Conservation (phyloP, 2,329 filamentous ascomycete species). For the Fusarium lyarnte region DNA sequence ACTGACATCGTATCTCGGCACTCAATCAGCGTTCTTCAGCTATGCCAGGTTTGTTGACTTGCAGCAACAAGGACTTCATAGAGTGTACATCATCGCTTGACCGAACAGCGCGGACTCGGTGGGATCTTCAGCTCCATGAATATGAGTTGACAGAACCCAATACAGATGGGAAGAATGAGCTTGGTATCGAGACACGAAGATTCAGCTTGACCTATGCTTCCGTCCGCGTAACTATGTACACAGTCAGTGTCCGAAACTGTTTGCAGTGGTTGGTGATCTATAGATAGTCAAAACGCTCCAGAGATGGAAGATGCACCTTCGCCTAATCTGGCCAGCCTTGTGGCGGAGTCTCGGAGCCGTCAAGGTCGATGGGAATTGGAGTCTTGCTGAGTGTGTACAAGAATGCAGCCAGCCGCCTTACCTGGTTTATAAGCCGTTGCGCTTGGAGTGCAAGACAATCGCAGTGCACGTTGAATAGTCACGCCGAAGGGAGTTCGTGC, state of each 20-base stretch:
- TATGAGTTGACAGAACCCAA: rapidly evolving
- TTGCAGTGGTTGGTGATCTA: rapidly evolving
- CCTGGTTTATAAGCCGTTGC: neutral
- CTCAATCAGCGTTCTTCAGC: neutral
- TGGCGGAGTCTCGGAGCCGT: neutral
- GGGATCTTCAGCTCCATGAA: neutral
- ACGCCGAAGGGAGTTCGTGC: rapidly evolving
- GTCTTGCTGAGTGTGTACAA: neutral
- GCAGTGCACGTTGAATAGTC: neutral
- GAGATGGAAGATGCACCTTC: neutral
- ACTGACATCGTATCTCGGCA: rapidly evolving
- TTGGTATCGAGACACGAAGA: neutral
- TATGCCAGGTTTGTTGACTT: neutral
- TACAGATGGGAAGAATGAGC: neutral
- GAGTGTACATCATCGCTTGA: no score
- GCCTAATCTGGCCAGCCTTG: neutral
- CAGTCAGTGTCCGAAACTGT: neutral
- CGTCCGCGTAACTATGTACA: no score
- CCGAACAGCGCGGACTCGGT: neutral
- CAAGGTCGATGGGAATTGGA: neutral
- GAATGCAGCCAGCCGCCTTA: neutral
- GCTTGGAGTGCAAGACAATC: neutral
- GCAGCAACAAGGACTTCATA: rapidly evolving
- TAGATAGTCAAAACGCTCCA: neutral
- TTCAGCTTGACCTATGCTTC: no score